A percentile compares a stretch with the other conserved stretches of the same genome.
Conservation (phyloP, 2,329 filamentous ascomycete genomes). For the Verticillium nubilum region DNA sequence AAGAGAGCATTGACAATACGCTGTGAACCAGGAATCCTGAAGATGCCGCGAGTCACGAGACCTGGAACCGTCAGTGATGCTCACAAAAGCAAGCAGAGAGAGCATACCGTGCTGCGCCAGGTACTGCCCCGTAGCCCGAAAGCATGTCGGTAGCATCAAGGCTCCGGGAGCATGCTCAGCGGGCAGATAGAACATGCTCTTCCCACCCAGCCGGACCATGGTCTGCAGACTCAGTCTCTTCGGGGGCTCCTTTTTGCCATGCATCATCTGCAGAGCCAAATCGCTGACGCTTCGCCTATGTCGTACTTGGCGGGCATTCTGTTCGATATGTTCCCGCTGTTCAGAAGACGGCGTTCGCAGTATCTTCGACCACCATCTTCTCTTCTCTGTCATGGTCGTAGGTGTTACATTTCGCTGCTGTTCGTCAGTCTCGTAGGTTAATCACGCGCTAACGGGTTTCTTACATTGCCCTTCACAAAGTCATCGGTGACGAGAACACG, state of each 20-base stretch:
- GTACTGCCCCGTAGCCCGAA: conserved; percentile 61
- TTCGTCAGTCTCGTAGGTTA: background rate
- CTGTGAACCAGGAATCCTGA: conserved; percentile 56
- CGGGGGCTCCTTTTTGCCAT: conserved; percentile 36
- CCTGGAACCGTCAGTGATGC: conserved; percentile 15
- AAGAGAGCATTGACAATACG: conserved; percentile 53
- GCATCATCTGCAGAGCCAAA: conserved; percentile 39
- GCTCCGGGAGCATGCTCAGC: conserved; percentile 51
- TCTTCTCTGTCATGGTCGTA: conserved; percentile 18
- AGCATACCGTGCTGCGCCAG: conserved; percentile 54
- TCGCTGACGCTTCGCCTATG: conserved; percentile 50
- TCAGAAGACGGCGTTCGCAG: conserved; percentile 21
- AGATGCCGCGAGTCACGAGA: conserved; percentile 51
- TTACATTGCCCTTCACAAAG: conserved; percentile 17
- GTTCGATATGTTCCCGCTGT: background rate
- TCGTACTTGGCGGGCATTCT: conserved; percentile 11
- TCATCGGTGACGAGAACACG: conserved; percentile 31
- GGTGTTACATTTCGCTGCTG: conserved; percentile 3
- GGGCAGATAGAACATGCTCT: conserved; percentile 56
- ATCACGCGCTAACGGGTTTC: background rate
- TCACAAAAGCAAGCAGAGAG: no score
- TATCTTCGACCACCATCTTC: conserved; percentile 31
- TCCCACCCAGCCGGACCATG: conserved; percentile 59
- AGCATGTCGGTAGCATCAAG: conserved; percentile 57
- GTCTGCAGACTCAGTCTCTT: conserved; percentile 48